Evolutionary conservation across 2,329 filamentous ascomycete genomes (phyloP), one percentile per base, ranked within the genome.

Genomic region (Paecilomyces fulvus): DNA sequence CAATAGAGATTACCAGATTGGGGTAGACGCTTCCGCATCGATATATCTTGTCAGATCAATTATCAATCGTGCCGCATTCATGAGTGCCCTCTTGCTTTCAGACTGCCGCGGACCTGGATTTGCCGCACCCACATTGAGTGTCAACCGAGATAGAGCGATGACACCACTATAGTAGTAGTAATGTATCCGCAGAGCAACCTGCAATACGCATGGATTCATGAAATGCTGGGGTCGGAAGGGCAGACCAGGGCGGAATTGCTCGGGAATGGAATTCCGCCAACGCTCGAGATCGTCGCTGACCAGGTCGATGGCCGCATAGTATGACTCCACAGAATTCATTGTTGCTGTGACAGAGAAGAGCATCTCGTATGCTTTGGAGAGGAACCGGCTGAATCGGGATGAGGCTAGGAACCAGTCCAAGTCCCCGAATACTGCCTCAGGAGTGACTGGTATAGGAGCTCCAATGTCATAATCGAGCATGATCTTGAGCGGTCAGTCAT

Each of bases 391-490:
- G 30, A 72, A 64, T 3, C 68, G 64, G 20, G 68, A 63, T 20
- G 65, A 65, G 3, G 65, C 57, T 1, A 71, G 51, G 28, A 75
- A 69, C 69, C 70, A 75, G 59, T 75, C 66, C 51, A 68, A 73
- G 4, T 60, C 63, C 17, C 63, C 65, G 49, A 73, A 64, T 4
- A 62, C 30, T 3, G 71, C 63, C 31, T 72, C 70, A 1, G 70
- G 70, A 12, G 63, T 57, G 11, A 59, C 49, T 3, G 73, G 73
- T 17, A 76, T 65, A 0, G 67, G 64, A 51, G 65, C 72, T 11
- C 69, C 68, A 52, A 76, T 71, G 51, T 76, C 73, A 4, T 63
- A 65, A 56, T 75, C 73, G n/a, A 62, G 55, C 31, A 77, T 64
- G 1, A 66, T 57, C 70, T 74, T 49, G n/a, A 12, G 37, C n/a